These are phyloP conservation scores for Oidiodendron maius DNA, from an alignment of 495 filamentous ascomycete species.

Conservation along the genomic window DNA sequence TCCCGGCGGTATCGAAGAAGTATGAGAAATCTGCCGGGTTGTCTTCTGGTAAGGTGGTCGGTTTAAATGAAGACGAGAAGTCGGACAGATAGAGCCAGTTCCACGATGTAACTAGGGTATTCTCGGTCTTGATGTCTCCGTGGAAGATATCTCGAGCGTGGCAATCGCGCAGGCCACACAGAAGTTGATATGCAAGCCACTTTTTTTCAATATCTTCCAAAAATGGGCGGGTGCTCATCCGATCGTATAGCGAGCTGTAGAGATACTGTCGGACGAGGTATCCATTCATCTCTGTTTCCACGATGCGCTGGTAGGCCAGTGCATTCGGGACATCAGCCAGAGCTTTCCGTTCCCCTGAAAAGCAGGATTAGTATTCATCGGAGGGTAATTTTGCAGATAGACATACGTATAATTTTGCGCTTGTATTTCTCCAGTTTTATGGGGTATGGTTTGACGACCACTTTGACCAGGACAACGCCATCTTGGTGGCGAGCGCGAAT, in stretches of 20 bases:
- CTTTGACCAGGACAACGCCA: slow-evolving; percentile 87
- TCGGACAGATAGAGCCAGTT: slow-evolving; percentile 98
- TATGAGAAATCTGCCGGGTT: slow-evolving; percentile 97
- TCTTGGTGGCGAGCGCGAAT: slow-evolving; percentile 84
- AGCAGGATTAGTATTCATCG: neutral
- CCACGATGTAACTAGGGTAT: slow-evolving; percentile 95
- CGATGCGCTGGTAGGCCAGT: slow-evolving; percentile 77
- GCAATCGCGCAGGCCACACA: slow-evolving; percentile 89
- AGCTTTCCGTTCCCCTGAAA: slow-evolving; percentile 68
- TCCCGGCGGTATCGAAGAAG: slow-evolving; percentile 90
- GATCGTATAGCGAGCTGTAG: slow-evolving; percentile 95
- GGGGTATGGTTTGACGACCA: slow-evolving; percentile 83
- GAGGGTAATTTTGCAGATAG: neutral
- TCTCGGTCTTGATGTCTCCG: slow-evolving; percentile 98
- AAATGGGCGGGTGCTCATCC: slow-evolving; percentile 93
- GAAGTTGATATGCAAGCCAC: slow-evolving; percentile 94
- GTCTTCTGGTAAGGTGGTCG: slow-evolving; percentile 88
- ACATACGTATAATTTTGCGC: slow-evolving; percentile 65
- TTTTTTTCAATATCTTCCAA: slow-evolving; percentile 97
- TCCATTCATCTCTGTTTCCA: slow-evolving; percentile 85
- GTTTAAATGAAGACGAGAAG: slow-evolving; percentile 94
- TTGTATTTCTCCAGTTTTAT: slow-evolving; percentile 75
- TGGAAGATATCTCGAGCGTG: slow-evolving; percentile 89
- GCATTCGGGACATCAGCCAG: slow-evolving; percentile 86
- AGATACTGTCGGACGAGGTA: slow-evolving; percentile 95